A percentile compares a stretch with the other conserved stretches of the same genome.
Evolutionary conservation across 139 green algal genomes (phyloP).

Genomic region (Edaphochlamys debaryana): DNA sequence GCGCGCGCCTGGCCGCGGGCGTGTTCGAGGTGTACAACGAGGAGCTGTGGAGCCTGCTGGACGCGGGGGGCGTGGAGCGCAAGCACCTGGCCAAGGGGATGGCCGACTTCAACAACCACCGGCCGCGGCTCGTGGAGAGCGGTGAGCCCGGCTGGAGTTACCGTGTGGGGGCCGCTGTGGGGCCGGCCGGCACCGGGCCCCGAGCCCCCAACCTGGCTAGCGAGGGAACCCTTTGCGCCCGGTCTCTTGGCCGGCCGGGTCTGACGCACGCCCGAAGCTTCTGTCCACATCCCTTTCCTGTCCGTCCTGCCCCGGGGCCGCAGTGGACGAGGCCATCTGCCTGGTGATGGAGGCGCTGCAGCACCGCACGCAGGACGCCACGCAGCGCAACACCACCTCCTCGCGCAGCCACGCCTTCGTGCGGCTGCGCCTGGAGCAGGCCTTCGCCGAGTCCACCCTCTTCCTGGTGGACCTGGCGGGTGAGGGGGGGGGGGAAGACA

Average conservation of each 20-base stretch:
- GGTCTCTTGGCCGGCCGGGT: too few relatives aligned
- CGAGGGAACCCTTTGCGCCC: too few relatives aligned
- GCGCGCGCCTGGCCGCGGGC: conserved; percentile 48
- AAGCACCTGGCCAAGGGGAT: not conserved
- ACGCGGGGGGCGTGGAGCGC: not conserved
- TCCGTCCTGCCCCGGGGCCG: too few relatives aligned
- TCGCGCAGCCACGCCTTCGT: conserved; percentile 86
- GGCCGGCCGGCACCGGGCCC: too few relatives aligned
- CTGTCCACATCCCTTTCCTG: too few relatives aligned
- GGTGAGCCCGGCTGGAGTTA: too few relatives aligned
- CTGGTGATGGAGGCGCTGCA: conserved; percentile 12
- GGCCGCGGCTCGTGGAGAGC: not conserved
- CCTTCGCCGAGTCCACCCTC: not conserved
- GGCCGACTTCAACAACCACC: not conserved
- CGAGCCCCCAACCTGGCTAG: too few relatives aligned
- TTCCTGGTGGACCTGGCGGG: conserved; percentile 36
- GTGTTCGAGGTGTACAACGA: conserved; percentile 80
- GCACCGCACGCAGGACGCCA: conserved; percentile 79
- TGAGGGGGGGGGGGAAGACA: not conserved
- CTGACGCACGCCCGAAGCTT: too few relatives aligned
- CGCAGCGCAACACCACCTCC: conserved; percentile 86
- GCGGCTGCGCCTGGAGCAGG: conserved; percentile 57
- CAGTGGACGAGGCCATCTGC: not conserved
- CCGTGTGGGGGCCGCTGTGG: too few relatives aligned
- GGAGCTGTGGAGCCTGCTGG: conserved; percentile 52